Conservation (phyloP, 1,139 yeast genomes). For the Lodderomyces parapsilosis region DNA sequence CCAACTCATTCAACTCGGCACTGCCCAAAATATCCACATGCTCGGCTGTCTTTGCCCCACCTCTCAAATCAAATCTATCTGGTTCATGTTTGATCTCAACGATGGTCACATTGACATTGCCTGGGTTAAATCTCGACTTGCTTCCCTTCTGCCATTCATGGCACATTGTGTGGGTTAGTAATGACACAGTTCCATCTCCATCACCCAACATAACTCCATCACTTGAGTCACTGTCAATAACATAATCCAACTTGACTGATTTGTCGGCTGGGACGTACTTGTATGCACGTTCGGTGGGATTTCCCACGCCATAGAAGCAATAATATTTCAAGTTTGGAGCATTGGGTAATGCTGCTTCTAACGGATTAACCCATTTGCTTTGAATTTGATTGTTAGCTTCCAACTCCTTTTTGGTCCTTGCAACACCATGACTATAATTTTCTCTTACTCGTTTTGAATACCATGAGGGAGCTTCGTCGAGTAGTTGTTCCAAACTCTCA, state of each 20-base stretch:
- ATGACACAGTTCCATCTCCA: constrained; percentile 94
- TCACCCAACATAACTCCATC: constrained; percentile 77
- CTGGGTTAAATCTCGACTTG: constrained; percentile 77
- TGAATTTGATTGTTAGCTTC: constrained; percentile 62
- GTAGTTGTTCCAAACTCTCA: constrained; percentile 64
- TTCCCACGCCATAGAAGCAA: constrained; percentile 94
- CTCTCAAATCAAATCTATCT: constrained; percentile 87
- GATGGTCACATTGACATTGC: constrained; percentile 63
- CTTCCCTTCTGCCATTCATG: constrained; percentile 81
- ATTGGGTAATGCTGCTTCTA: constrained; percentile 85
- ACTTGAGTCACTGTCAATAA: constrained; percentile 59
- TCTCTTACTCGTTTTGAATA: constrained; percentile 59
- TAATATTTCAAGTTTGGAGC: constrained; percentile 91
- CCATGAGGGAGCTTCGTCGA: constrained; percentile 73
- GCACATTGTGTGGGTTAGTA: constrained; percentile 73
- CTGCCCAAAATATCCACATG: constrained; percentile 96
- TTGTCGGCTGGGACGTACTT: constrained; percentile 68
- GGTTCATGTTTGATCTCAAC: constrained; percentile 95
- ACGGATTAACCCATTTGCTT: constrained; percentile 87
- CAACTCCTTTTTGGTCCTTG: constrained; percentile 59
- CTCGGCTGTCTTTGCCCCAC: constrained; percentile 97
- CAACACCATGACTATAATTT: constrained; percentile 79
- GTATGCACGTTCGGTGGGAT: constrained; percentile 92
- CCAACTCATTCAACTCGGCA: constrained; percentile 83
- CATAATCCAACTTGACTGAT: constrained; percentile 54